Base-by-base conservation (phyloP, 345 rosid species). In the Lumnitzera littorea region DNA sequence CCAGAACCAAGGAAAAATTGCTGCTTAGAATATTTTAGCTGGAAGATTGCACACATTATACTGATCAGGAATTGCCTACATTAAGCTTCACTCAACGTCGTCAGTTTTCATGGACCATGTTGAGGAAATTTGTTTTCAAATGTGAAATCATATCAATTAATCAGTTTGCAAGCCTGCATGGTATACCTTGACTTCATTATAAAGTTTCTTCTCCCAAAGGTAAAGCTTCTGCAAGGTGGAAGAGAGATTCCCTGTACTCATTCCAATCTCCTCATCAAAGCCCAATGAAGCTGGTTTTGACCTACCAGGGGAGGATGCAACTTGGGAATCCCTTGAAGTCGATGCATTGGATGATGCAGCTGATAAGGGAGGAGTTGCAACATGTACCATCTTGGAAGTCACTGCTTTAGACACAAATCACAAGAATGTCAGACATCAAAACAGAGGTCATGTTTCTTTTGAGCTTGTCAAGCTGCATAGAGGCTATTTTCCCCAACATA, bases 161-260 rank as follows among this genome's bases (percentile, higher is more conserved):
- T 9, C 43, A 4, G 43, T 36, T 36, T 36, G 43, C 43, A 36
- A 20, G 43, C 43, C 43, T 4, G 43, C 43, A 36, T 36, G 10
- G 17, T 60, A 58, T 82, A 91, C 99, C 95, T 95, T 95, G 12
- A 91, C 99, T 80, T 95, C 98, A 29, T 76, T 71, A 56, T 75
- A 84, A 56, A 91, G 87, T 70, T 95, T 95, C 91, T 88, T 91
- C 86, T 91, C 99, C 99, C 94, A 95, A 41, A 91, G 86, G 72
- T 76, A 64, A 11, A 95, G 80, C 72, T 88, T 95, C 46, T 78
- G 96, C 79, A 95, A 71, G 27, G 91, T 91, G 15, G 99, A 84
- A 46, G 99, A 91, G 61, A 95, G 96, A 66, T 85, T 87, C 55
- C 83, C 81, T 0, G 91, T 76, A 63, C 88, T 84, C 53, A 67